Evolutionary conservation across 139 green algal species (phyloP), one percentile per base, ranked within the genome.

Genomic region (Deuterostichococcus epilithicus): DNA sequence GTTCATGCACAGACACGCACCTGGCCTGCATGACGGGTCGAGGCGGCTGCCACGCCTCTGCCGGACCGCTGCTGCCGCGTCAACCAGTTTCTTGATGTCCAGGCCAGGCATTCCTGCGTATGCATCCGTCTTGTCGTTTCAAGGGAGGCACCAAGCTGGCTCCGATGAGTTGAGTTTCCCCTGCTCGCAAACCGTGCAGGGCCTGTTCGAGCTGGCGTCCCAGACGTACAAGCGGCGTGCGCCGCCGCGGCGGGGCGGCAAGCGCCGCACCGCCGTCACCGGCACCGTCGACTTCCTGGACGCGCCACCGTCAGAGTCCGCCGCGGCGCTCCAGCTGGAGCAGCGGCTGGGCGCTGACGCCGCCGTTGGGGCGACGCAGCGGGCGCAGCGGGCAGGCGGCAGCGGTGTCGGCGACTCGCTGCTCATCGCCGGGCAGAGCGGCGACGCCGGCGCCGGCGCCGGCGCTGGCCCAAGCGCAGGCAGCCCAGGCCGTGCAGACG

Each of bases 201-300:
- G 83, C 34, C 70, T 88, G 36, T 88, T 88, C 75, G 67, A 88
- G 74, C 38, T 85, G 42, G 83, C 83, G 3, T 68, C 83, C 22
- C n/a, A 52, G 26, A 87, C 73, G 15, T 88, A 88, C 52, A 63
- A 63, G 52, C 52, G 18, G 20, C 26, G 28, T 13, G 18, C 18
- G 13, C 52, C 3, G 20, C 52, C 3, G 52, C 52, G 28, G 52
- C 52, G 20, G 52, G 3, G 28, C 52, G 52, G 52, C 52, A 63
- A 28, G 52, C 52, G 52, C 18, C 52, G 52, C 13, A 13, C 52
- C 13, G 52, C 18, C 52, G 20, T 20, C 13, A 63, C 52, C 10
- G 52, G 52, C 52, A 63, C 52, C 52, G 20, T 63, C 52, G 52
- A 63, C 10, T 63, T 63, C 52, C 52, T 63, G 10, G 52, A 63